Base-by-base conservation (phyloP, 2,329 filamentous ascomycete species). In the Nigrospora osmanthi region DNA sequence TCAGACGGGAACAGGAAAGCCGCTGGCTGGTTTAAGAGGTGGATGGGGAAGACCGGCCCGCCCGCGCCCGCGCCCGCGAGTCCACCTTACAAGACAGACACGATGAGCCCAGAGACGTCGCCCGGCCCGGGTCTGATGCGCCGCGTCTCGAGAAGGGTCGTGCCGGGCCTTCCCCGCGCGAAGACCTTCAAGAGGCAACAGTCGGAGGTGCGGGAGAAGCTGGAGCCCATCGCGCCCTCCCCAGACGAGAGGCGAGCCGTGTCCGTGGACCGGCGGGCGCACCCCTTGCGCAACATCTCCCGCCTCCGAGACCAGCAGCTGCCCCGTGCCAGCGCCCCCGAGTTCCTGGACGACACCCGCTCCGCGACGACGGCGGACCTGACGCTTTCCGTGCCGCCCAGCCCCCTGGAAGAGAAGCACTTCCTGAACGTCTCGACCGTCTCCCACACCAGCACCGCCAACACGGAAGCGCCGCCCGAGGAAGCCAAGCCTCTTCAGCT, bases 181-280 rank as follows among this genome's bases (percentile, higher is more conserved):
- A 80, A 84, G 55, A 94, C 88, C 0, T 89, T 94, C 66, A 85
- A 83, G 64, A 80, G 89, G 55, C 88, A 91, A 62, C 78, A 86
- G 60, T 91, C 88, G 28, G 90, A 95, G 65, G 76, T 79, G 50
- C 78, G 89, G 54, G 80, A 86, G 54, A 83, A 81, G 56, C 72
- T 95, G 44, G 72, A 84, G 47, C 81, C 86, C 38, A 72, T 81
- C 36, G 71, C 82, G 40, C 75, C 78, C 6, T 77, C 80, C 31
- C 66, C 73, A 23, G 76, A 77, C 35, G 86, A 89, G 64, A 79
- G 86, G 53, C 79, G 89, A 57, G 81, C 87, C 11, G 71, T 81
- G 13, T 91, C 86, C 10, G 73, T 79, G 39, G 85, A 82, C 55
- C 67, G 76, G 43, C 70, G 71, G 30, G 40, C 38, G 35, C 63